These are phyloP conservation scores for Suhomyces sp. DNA, from an alignment of 805 yeast genomes.

Conservation along the genomic window DNA sequence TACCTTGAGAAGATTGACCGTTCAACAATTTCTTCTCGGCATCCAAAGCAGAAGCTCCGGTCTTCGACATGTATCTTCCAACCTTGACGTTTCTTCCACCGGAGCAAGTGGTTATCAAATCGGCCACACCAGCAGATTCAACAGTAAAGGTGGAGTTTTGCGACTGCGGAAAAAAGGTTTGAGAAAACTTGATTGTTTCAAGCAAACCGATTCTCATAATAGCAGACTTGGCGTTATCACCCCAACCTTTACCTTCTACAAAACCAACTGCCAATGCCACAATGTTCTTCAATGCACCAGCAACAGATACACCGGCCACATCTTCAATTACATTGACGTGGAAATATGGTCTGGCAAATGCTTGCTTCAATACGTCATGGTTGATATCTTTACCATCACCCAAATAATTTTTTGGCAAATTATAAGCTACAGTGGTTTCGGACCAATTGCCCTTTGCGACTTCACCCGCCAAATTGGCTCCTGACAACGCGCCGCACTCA, in stretches of 20 bases:
- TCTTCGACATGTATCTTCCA: conserved; percentile 45
- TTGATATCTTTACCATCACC: conserved; percentile 44
- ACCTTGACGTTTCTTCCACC: conserved; percentile 49
- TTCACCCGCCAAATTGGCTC: conserved; percentile 48
- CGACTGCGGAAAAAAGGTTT: conserved; percentile 35
- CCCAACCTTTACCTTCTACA: conserved; percentile 49
- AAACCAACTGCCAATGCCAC: conserved; percentile 47
- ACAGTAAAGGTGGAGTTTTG: conserved; percentile 38
- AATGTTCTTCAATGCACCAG: conserved; percentile 47
- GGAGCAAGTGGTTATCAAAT: conserved; percentile 46
- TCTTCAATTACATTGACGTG: conserved; percentile 45
- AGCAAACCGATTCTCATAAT: conserved; percentile 45
- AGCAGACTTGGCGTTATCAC: conserved; percentile 49
- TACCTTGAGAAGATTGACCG: conserved; percentile 48
- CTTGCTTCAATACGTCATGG: conserved; percentile 37
- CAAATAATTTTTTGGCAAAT: conserved; percentile 35
- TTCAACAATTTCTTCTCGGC: conserved; percentile 45
- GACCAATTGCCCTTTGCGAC: conserved; percentile 48
- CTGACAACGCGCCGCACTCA: conserved; percentile 45
- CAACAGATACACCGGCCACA: conserved; percentile 46
- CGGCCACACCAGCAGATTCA: conserved; percentile 48
- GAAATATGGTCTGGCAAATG: conserved; percentile 47
- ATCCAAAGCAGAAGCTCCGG: conserved; percentile 38
- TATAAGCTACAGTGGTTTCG: conserved; percentile 46
- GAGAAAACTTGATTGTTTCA: conserved; percentile 43